These are phyloP conservation scores for Boletus edulis DNA, from an alignment of 768 basidiomycete genomes.

Conservation along the genomic window DNA sequence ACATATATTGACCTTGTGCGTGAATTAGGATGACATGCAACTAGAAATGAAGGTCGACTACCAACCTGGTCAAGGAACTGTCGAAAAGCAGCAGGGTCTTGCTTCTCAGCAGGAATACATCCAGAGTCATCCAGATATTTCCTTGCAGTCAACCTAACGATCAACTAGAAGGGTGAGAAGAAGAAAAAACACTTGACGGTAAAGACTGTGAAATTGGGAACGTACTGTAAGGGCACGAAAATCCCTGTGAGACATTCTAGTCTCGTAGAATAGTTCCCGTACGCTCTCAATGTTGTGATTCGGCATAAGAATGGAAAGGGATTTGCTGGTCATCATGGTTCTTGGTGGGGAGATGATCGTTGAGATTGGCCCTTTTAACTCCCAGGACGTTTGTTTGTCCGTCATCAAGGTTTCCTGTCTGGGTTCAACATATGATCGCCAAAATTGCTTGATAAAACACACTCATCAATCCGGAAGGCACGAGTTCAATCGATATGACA, in stretches of 20 bases:
- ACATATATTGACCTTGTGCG: slow-evolving; percentile 8
- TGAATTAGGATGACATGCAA: background rate
- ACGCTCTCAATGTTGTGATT: background rate
- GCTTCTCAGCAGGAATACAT: slow-evolving; percentile 5
- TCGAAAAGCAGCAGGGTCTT: slow-evolving; percentile 3
- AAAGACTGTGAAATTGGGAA: background rate
- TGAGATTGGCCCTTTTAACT: background rate
- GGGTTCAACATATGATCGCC: too few species aligned
- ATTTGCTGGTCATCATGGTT: background rate
- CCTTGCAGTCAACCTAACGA: background rate
- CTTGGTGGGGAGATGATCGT: background rate
- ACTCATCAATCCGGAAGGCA: too few species aligned
- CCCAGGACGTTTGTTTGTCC: too few species aligned
- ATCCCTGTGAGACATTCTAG: background rate
- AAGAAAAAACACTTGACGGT: background rate
- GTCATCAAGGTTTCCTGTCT: too few species aligned
- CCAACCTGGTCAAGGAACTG: slow-evolving; percentile 16
- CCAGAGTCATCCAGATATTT: background rate
- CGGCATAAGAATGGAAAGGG: slow-evolving; percentile 8
- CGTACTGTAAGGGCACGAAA: slow-evolving; percentile 6
- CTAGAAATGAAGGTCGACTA: background rate
- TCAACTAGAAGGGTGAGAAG: background rate
- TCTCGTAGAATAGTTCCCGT: background rate
- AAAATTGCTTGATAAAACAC: too few species aligned
- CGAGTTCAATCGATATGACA: slow-evolving; percentile 15